These are phyloP conservation scores for Dissoconium aciculare DNA, from an alignment of 2,329 filamentous ascomycete genomes.

Conservation along the genomic window DNA sequence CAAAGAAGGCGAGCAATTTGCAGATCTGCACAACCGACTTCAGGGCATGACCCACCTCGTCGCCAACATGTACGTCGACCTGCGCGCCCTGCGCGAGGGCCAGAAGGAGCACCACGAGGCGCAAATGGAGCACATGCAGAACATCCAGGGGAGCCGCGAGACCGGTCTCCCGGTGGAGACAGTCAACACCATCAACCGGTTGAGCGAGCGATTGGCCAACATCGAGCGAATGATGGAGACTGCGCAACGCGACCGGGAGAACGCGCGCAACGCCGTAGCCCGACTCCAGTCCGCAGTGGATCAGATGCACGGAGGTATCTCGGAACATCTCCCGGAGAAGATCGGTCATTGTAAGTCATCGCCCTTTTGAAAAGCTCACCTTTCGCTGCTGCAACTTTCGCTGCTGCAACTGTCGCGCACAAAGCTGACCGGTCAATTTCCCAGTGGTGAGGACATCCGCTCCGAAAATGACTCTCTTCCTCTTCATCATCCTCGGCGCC, in stretches of 20 bases:
- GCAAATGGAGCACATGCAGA: slow-evolving; percentile 30
- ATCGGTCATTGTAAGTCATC: slow-evolving; percentile 35
- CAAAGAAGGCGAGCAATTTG: slow-evolving; percentile 48
- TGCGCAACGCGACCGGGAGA: slow-evolving; percentile 41
- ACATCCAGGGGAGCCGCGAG: slow-evolving; percentile 33
- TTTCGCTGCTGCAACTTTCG: no score
- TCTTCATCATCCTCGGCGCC: slow-evolving; percentile 58
- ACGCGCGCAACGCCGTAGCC: slow-evolving; percentile 41
- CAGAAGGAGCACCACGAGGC: slow-evolving; percentile 45
- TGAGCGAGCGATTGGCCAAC: slow-evolving; percentile 13
- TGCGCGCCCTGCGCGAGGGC: slow-evolving; percentile 37
- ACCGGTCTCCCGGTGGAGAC: slow-evolving; percentile 12
- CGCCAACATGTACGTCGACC: slow-evolving; percentile 43
- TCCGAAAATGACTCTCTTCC: slow-evolving; percentile 45
- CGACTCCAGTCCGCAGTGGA: slow-evolving; percentile 40
- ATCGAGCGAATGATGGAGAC: slow-evolving; percentile 38
- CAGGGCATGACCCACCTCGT: slow-evolving; percentile 59
- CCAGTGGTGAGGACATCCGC: slow-evolving; percentile 38
- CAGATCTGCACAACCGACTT: slow-evolving; percentile 71
- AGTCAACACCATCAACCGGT: slow-evolving; percentile 10
- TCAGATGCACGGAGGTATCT: slow-evolving; percentile 38
- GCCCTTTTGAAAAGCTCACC: slow-evolving; percentile 3
- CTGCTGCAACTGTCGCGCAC: no score
- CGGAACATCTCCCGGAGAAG: slow-evolving; percentile 36
- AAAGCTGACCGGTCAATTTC: slow-evolving; percentile 2